Evolutionary conservation across 1,284 basidiomycete genomes (phyloP), one percentile per base, ranked within the genome.

Genomic region (Agroathelia rolfsii): DNA sequence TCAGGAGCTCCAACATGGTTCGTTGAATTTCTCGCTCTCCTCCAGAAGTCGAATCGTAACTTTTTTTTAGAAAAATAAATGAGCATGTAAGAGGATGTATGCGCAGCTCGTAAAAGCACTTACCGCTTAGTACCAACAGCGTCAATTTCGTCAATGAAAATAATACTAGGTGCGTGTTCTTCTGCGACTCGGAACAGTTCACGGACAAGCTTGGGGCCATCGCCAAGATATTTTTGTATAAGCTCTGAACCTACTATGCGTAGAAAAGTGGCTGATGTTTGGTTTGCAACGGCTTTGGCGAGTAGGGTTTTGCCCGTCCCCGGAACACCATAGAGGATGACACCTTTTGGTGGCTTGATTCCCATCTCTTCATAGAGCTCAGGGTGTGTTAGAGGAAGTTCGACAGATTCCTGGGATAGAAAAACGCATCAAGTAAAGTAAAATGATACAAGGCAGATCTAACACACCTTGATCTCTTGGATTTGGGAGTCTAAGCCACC

Each of bases 301-400:
- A 99, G 76, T 2, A 98, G 72, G 0, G 95, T 98, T 64, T 99
- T 99, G 34, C 95, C 95, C 9, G 95, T 99, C 44, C 95, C 95
- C 1, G 95, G 95, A 5, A 94, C 93, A 51, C 95, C 95, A 50
- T 98, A 99, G 1, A 99, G 72, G 46, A 99, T 97, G 50, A 98
- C 95, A 67, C 95, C 95, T 58, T 98, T 98, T 21, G 95, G 95
- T 23, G 94, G 94, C 47, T 85, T 84, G 59, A 98, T 97, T 39
- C 95, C 95, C 95, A 99, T 97, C 66, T 98, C 94, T 58, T 98
- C 94, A 61, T 98, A 99, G 24, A 98, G 63, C 53, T 99, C 95
- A 6, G 95, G 95, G 55, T 98, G 95, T 11, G 94, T 98, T 29
- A 99, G 70, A 0, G 95, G 95, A 30, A 99, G 70, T 58, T 98